A percentile compares a stretch with the other conserved stretches of the same genome.
These are phyloP conservation scores for Agapanthus africanus DNA, from an alignment of 106 monocot genomes.

Conservation along the genomic window DNA sequence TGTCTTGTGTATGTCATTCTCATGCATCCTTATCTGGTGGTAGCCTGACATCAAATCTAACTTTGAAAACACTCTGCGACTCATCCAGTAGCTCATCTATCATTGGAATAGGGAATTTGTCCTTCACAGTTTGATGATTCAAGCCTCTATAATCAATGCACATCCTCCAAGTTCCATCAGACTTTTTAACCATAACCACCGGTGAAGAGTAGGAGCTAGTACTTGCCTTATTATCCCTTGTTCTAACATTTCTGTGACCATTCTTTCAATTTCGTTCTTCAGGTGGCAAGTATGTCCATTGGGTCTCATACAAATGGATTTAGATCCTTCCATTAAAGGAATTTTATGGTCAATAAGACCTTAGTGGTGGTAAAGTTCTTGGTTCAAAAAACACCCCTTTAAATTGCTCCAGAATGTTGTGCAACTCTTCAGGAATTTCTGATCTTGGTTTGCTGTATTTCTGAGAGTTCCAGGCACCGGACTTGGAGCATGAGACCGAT, in stretches of 20 bases:
- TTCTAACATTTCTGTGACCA: too few species aligned
- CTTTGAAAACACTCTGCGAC: not conserved
- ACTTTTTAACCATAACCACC: not conserved
- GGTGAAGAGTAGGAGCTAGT: not conserved
- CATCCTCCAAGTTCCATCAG: conserved; percentile 1
- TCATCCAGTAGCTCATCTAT: not conserved
- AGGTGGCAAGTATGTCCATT: not conserved
- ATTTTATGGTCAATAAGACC: not conserved
- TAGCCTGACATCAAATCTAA: not conserved
- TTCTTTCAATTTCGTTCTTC: too few species aligned
- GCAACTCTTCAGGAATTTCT: too few species aligned
- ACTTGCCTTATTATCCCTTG: too few species aligned
- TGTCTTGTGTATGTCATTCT: not conserved
- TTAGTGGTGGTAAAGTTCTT: not conserved
- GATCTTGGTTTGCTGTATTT: too few species aligned
- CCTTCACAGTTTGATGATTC: not conserved
- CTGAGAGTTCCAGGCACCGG: too few species aligned
- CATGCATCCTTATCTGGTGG: not conserved
- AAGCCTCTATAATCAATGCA: too few species aligned
- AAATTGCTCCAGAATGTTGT: too few species aligned
- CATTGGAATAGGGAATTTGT: not conserved
- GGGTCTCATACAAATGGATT: not conserved
- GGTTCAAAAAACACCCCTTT: not conserved
- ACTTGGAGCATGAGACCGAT: too few species aligned
- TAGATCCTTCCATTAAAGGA: not conserved